Percentiles rank a stretch among this genome's conserved stretches.
phyloP scores from a whole-genome alignment of 164 flowering plant species.

The Tetracentron sinense region DNA sequence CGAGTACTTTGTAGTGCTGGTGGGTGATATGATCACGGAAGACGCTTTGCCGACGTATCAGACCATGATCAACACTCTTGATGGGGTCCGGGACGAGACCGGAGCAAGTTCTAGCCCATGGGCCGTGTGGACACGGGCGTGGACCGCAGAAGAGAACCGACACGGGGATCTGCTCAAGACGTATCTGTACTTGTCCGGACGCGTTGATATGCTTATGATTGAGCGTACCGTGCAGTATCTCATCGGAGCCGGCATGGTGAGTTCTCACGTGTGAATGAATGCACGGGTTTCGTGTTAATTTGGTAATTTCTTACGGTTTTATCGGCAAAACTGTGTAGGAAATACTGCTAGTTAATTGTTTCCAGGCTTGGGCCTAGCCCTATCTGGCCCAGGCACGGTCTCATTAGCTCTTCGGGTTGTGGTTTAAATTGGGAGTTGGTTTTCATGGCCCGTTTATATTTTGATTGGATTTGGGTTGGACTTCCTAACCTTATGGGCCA shows the following conservation, averaged over 20 bases:
- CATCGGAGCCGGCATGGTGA: neutral
- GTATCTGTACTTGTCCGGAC: neutral
- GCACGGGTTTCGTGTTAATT: neutral
- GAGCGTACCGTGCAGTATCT: neutral
- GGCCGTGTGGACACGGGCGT: neutral
- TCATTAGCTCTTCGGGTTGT: too few relatives aligned
- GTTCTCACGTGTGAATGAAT: neutral
- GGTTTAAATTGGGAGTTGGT: too few relatives aligned
- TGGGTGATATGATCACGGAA: neutral
- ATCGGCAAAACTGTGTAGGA: too few relatives aligned
- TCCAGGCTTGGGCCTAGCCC: too few relatives aligned
- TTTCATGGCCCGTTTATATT: too few relatives aligned
- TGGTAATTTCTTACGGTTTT: too few relatives aligned
- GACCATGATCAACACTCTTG: slow-evolving; percentile 1
- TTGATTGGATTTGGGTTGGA: too few relatives aligned
- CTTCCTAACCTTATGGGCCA: too few relatives aligned
- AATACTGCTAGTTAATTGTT: too few relatives aligned
- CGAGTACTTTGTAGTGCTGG: neutral
- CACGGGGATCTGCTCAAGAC: neutral
- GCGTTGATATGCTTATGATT: neutral
- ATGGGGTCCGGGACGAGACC: neutral
- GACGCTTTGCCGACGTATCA: slow-evolving; percentile 1
- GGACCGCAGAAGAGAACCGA: neutral
- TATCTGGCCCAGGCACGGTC: too few relatives aligned
- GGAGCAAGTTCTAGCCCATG: neutral